Evolutionary conservation across 108 stramenopile species (phyloP).

Genomic region (Aureococcus anophagefferens): DNA sequence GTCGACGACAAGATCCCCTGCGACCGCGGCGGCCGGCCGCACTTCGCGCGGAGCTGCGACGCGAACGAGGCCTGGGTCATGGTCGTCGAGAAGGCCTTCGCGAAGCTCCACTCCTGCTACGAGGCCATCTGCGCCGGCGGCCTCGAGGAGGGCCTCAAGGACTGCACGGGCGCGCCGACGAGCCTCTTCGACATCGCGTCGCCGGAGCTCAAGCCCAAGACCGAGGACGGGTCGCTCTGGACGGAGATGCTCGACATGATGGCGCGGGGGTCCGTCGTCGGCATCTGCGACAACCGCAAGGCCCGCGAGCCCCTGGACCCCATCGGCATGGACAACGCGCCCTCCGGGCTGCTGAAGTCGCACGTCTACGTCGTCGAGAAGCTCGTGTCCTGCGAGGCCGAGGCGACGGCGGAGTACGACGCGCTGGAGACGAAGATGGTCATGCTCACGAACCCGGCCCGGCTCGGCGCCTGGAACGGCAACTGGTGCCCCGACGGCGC

Average conservation of each 20-base stretch:
- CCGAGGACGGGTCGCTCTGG: background rate
- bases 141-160: constrained; percentile 27
- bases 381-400: constrained; percentile 6
- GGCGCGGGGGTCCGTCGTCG: background rate
- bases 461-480: constrained; percentile 4
- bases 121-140: constrained; percentile 23
- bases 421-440: constrained; percentile 3
- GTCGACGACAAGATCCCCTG: constrained; percentile 43
- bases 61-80: constrained; percentile 35
- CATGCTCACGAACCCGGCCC: background rate
- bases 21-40: constrained; percentile 16
- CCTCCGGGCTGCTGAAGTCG: background rate
- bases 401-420: constrained; percentile 7
- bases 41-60: constrained; percentile 23
- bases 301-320: background rate
- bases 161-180: constrained; percentile 13
- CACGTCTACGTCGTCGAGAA: constrained; percentile 4
- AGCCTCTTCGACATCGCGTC: background rate
- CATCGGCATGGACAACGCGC: background rate
- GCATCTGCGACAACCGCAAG: background rate
- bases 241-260: background rate
- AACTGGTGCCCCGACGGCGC: background rate
- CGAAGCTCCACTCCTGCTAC: constrained; percentile 50
- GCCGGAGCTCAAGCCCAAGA: background rate
- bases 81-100: constrained; percentile 44